A percentile compares a stretch with the other conserved stretches of the same genome.
These are phyloP conservation scores for Schizosaccharomyces osmophilus DNA, from an alignment of 805 yeast genomes.

Conservation along the genomic window DNA sequence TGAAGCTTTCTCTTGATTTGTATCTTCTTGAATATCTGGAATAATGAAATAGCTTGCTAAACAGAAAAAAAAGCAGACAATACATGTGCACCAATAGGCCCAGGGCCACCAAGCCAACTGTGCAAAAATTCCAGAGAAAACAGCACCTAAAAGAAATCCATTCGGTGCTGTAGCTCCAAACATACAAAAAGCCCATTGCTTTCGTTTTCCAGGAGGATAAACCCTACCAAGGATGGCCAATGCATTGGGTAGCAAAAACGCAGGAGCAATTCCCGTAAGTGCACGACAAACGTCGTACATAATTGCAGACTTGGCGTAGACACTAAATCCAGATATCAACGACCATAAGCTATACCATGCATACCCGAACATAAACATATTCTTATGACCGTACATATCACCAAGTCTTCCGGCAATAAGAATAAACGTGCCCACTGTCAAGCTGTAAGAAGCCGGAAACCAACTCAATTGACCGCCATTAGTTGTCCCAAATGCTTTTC, in stretches of 20 bases:
- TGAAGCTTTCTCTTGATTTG: conserved; percentile 16
- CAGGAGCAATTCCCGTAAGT: conserved; percentile 41
- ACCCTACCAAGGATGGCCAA: conserved; percentile 27
- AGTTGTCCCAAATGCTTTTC: conserved; percentile 12
- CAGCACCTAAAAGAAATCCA: conserved; percentile 33
- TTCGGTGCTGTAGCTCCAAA: conserved; percentile 40
- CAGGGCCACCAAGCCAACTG: conserved; percentile 34
- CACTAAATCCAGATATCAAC: conserved; percentile 32
- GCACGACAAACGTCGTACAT: conserved; percentile 24
- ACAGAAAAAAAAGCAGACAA: conserved; percentile 13
- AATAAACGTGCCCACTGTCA: conserved; percentile 52
- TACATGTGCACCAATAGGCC: conserved; percentile 27
- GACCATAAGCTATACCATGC: conserved; percentile 32
- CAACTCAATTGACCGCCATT: conserved; percentile 22
- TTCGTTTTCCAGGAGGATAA: conserved; percentile 21
- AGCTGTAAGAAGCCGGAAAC: conserved; percentile 48
- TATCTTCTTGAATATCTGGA: conserved; percentile 18
- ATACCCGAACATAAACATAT: conserved; percentile 30
- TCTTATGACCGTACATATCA: conserved; percentile 42
- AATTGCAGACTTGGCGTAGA: conserved; percentile 20
- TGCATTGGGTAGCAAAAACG: conserved; percentile 33
- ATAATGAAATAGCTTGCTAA: conserved; percentile 14
- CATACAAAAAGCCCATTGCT: conserved; percentile 29
- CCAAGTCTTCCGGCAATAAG: conserved; percentile 46
- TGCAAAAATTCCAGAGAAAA: conserved; percentile 26